These are phyloP conservation scores for Colletotrichum theobromicola DNA, from an alignment of 2,329 filamentous ascomycete genomes.

Conservation along the genomic window DNA sequence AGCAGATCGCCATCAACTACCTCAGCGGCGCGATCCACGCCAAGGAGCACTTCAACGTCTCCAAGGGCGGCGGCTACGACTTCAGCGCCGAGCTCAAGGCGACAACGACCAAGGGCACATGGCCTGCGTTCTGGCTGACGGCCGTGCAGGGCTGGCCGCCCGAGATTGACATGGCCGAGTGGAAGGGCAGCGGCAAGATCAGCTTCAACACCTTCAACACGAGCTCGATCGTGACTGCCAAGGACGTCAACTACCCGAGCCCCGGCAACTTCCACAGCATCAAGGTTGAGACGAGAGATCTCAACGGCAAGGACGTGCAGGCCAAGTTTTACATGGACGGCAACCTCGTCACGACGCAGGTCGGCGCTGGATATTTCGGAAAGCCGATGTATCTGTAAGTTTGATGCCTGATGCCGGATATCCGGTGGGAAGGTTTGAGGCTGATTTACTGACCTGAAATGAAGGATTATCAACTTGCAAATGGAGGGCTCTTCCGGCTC, in stretches of 20 bases:
- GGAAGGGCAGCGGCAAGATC: constrained; percentile 63
- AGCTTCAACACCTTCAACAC: constrained; percentile 62
- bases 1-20: constrained; percentile 54
- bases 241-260: constrained; percentile 52
- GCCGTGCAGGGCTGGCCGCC: constrained; percentile 61
- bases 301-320: constrained; percentile 56
- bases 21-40: constrained; percentile 51
- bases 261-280: constrained; percentile 55
- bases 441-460: not conserved
- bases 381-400: constrained; percentile 49
- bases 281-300: constrained; percentile 54
- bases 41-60: constrained; percentile 43
- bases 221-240: constrained; percentile 47
- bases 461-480: constrained; percentile 48
- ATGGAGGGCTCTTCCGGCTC: constrained; percentile 51
- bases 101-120: constrained; percentile 49
- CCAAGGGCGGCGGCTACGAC: constrained; percentile 43
- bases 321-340: constrained; percentile 61
- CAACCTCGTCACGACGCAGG: constrained; percentile 51
- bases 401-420: not conserved
- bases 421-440: not conserved
- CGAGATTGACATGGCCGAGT: constrained; percentile 65
- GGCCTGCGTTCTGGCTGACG: constrained; percentile 66
- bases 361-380: constrained; percentile 53
- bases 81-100: constrained; percentile 46